Evolutionary conservation across 495 filamentous ascomycete genomes (phyloP).

Genomic region (Penicillium simplicissimum): DNA sequence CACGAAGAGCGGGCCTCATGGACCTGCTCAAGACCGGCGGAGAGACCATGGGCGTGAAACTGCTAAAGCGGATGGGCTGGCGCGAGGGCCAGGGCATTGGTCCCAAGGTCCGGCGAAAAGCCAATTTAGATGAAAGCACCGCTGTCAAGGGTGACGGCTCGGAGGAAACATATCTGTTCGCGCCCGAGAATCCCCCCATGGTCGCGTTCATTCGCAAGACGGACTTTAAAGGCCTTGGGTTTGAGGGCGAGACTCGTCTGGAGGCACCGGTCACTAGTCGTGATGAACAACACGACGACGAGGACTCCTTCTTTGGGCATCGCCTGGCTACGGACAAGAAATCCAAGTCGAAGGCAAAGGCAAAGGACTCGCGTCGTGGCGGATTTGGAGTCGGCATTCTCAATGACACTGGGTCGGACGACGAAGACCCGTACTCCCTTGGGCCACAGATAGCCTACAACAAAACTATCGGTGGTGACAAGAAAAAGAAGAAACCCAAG

Average conservation of each 20-base stretch:
- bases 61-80: slow-evolving; percentile 96
- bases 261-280: slow-evolving; percentile 37
- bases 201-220: slow-evolving; percentile 74
- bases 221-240: slow-evolving; percentile 82
- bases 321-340: slow-evolving; percentile 35
- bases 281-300: slow-evolving; percentile 49
- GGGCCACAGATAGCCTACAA: slow-evolving; percentile 93
- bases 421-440: slow-evolving; percentile 92
- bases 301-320: slow-evolving; percentile 45
- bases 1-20: slow-evolving; percentile 59
- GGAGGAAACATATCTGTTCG: slow-evolving; percentile 71
- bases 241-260: slow-evolving; percentile 64
- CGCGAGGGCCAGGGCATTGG: slow-evolving; percentile 90
- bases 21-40: slow-evolving; percentile 74
- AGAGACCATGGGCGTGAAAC: slow-evolving; percentile 86
- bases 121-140: slow-evolving; percentile 59
- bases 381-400: slow-evolving; percentile 87
- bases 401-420: slow-evolving; percentile 96
- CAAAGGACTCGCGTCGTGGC: slow-evolving; percentile 55
- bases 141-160: slow-evolving; percentile 38
- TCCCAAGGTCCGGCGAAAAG: slow-evolving; percentile 78
- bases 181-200: slow-evolving; percentile 81
- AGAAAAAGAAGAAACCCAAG: slow-evolving; percentile 72
- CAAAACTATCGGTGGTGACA: slow-evolving; percentile 77
- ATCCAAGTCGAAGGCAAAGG: slow-evolving; percentile 36